These are phyloP conservation scores for Lecanosticta acicola DNA, from an alignment of 2,329 filamentous ascomycete genomes.

Conservation along the genomic window DNA sequence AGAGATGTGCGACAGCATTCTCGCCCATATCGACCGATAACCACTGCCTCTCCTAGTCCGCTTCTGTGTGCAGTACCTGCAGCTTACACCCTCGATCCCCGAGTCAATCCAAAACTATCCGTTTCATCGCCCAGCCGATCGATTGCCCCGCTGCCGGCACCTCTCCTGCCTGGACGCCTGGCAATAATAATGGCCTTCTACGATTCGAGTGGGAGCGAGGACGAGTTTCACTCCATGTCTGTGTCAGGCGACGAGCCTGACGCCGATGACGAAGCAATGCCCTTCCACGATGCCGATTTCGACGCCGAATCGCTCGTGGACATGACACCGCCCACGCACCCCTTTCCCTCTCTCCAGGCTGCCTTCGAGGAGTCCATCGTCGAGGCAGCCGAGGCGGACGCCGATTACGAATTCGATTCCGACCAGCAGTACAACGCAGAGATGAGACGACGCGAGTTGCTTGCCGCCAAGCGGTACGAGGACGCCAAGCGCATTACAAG, in stretches of 20 bases:
- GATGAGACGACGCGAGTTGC: slow-evolving; percentile 58
- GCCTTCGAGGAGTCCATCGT: slow-evolving; percentile 78
- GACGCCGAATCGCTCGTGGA: slow-evolving; percentile 11
- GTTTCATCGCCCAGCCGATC: slow-evolving; percentile 8
- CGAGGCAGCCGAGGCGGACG: slow-evolving; percentile 54
- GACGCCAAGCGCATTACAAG: slow-evolving; percentile 61
- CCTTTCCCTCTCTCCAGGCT: slow-evolving; percentile 69
- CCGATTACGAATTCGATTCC: background rate
- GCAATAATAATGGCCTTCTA: background rate
- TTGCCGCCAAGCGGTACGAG: slow-evolving; percentile 63
- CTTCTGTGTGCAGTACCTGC: slow-evolving; percentile 3
- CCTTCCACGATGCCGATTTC: slow-evolving; percentile 7
- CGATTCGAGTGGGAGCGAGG: slow-evolving; percentile 15
- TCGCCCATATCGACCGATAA: background rate
- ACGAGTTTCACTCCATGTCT: slow-evolving; percentile 26
- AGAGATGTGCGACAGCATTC: too few relatives aligned
- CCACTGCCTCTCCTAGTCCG: background rate
- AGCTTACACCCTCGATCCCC: background rate
- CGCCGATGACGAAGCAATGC: slow-evolving; percentile 10
- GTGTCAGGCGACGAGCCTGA: slow-evolving; percentile 8
- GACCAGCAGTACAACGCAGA: slow-evolving; percentile 47
- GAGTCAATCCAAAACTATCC: background rate
- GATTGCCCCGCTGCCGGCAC: slow-evolving; percentile 3
- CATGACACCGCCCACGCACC: slow-evolving; percentile 54
- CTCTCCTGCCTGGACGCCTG: slow-evolving; percentile 1